Evolutionary conservation across 768 basidiomycete species (phyloP), one percentile per base, ranked within the genome.

Genomic region (Cystobasidium ongulense): DNA sequence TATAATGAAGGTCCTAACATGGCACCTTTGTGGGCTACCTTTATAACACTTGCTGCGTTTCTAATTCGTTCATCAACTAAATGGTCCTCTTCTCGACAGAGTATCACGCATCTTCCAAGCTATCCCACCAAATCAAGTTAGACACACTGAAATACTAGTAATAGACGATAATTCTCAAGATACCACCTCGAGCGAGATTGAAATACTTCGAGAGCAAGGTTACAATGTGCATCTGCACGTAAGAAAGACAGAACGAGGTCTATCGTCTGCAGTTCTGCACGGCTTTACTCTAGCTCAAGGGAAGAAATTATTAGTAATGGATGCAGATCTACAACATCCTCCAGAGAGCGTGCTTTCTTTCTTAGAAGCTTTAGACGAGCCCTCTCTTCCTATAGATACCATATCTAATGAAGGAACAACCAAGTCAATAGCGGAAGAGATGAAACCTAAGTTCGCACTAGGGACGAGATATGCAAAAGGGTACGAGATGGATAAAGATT

Each of bases 311-410:
- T 53, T 80, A 33, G 78, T 78, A 35, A 80, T 80, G 79, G 79
- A 80, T 61, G 78, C 78, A 4, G 79, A 80, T 50, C 27, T 80
- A 21, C 79, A 80, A 72, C 79, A 80, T 73, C 79, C 79, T 0
- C 76, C 79, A 13, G 73, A 75, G 21, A 63, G 63, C 21, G 75
- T 80, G 5, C 77, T 72, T 38, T 70, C 75, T 1, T 71, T 78
- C 21, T 63, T 78, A 31, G 72, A 75, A 52, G 74, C 79, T 0
- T 72, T 78, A 21, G 38, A 73, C 1, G 65, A 70, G 31, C 62
- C 66, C 18, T n/a, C 46, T 50, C 46, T 50, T 50, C 46, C 46
- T 50, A 17, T 50, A 50, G 3, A 3, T 8, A 50, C n/a, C 3
- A 17, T n/a, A 8, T 50, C n/a, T n/a, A n/a, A n/a, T 50, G 35